Evolutionary conservation across 108 stramenopile genomes (phyloP).

Genomic region (Licmophora abbreviata): DNA sequence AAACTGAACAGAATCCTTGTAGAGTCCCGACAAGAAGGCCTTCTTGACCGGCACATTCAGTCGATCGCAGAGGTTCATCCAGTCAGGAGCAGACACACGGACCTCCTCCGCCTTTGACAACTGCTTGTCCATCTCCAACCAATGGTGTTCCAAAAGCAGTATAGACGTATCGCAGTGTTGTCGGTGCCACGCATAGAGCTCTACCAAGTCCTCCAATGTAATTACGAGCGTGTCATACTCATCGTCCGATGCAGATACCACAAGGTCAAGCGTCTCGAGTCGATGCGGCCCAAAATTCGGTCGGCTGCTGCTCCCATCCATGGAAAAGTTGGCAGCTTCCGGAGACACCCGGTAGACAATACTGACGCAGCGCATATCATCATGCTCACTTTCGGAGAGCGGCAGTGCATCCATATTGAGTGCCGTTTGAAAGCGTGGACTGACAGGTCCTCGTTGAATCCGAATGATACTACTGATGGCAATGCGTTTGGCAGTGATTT

Average conservation of each 20-base stretch:
- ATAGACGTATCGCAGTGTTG: slow-evolving; percentile 1
- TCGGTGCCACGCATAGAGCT: slow-evolving; percentile 24
- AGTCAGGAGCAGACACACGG: slow-evolving; percentile 9
- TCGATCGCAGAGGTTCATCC: slow-evolving; percentile 40
- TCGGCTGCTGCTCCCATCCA: not conserved
- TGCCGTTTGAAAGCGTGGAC: slow-evolving; percentile 45
- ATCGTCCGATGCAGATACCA: slow-evolving; percentile 31
- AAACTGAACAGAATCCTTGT: not conserved
- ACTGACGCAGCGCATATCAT: slow-evolving; percentile 13
- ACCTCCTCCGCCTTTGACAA: slow-evolving; percentile 5
- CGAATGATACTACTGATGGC: slow-evolving; percentile 57
- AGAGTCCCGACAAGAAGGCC: not conserved
- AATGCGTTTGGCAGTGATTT: slow-evolving; percentile 27
- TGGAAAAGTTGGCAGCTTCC: not conserved
- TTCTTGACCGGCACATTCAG: slow-evolving; percentile 44
- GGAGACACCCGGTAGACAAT: slow-evolving; percentile 11
- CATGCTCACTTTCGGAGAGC: not conserved
- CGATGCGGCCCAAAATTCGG: not conserved
- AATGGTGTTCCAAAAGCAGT: slow-evolving; percentile 44
- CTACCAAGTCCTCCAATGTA: slow-evolving; percentile 46
- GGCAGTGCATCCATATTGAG: slow-evolving; percentile 15
- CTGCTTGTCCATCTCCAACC: slow-evolving; percentile 52
- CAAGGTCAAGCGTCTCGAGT: slow-evolving; percentile 56
- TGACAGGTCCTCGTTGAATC: slow-evolving; percentile 53
- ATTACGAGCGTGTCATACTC: slow-evolving; percentile 35